Conservation (phyloP, 2,329 filamentous ascomycete species). For the Chaetomiaceae sp. region DNA sequence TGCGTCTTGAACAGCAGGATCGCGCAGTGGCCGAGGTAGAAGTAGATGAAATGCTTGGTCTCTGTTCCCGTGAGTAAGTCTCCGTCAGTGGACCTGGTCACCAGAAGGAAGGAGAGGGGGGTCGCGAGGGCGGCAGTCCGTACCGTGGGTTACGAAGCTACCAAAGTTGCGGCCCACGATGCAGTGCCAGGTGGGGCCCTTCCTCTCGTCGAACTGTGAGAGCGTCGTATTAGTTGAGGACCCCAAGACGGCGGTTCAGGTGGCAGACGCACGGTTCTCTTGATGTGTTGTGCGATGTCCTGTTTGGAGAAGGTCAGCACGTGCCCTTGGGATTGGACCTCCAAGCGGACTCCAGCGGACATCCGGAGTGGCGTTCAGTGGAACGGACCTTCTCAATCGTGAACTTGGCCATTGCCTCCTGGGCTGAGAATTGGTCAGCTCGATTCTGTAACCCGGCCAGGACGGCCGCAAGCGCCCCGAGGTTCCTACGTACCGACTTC, state of each 20-base stretch:
- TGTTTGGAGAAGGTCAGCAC: constrained; percentile 34
- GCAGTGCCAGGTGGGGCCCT: constrained; percentile 98
- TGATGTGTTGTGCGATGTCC: constrained; percentile 96
- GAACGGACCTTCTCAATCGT: constrained; percentile 55
- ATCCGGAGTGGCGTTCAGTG: neutral
- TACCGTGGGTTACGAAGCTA: constrained; percentile 97
- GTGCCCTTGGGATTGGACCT: neutral
- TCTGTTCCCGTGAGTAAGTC: constrained; percentile 49
- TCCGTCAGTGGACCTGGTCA: constrained; percentile 1
- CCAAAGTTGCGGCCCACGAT: constrained; percentile 98
- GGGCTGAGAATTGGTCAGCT: constrained; percentile 35
- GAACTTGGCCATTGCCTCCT: constrained; percentile 60
- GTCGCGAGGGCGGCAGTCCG: constrained; percentile 25
- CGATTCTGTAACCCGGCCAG: neutral
- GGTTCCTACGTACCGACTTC: constrained; percentile 77
- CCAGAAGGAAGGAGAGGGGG: neutral
- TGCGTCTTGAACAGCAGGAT: constrained; percentile 99
- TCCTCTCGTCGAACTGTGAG: constrained; percentile 84
- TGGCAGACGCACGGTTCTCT: constrained; percentile 66
- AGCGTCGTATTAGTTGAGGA: constrained; percentile 16
- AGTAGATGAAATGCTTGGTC: constrained; percentile 99
- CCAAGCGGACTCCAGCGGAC: neutral
- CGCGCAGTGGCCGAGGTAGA: constrained; percentile 97
- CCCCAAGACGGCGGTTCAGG: neutral
- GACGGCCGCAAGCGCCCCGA: neutral